These are phyloP conservation scores for Tetraselmis striata DNA, from an alignment of 139 green algal species.

Conservation along the genomic window DNA sequence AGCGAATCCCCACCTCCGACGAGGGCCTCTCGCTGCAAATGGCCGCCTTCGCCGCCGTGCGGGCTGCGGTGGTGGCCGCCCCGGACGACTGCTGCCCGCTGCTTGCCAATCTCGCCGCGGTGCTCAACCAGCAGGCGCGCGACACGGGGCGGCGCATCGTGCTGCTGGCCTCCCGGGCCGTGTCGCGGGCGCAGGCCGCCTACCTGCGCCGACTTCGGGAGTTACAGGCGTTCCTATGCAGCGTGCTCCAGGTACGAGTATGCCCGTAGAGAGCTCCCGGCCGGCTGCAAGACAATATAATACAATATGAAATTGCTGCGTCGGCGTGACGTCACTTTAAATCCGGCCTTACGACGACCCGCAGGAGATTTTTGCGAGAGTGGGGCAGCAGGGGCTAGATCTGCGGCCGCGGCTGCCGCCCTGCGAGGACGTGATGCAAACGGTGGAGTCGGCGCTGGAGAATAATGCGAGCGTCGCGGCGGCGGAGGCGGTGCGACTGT, in stretches of 20 bases:
- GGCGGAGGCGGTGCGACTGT: background rate
- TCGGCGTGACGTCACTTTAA: too few species aligned
- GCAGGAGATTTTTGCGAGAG: background rate
- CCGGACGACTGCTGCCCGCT: background rate
- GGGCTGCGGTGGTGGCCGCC: background rate
- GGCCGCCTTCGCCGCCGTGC: background rate
- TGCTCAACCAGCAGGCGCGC: background rate
- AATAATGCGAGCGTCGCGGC: background rate
- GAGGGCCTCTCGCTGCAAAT: background rate
- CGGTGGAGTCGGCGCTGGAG: background rate
- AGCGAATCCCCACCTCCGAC: background rate
- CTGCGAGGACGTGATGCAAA: background rate
- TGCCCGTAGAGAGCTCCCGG: too few species aligned
- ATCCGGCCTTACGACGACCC: too few species aligned
- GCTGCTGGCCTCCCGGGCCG: background rate
- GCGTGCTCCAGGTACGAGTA: background rate
- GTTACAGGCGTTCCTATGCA: background rate
- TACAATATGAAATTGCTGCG: too few species aligned
- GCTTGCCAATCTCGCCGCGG: background rate
- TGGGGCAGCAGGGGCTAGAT: background rate
- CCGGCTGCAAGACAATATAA: background rate
- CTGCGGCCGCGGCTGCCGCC: background rate
- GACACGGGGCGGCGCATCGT: background rate
- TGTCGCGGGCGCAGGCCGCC: background rate
- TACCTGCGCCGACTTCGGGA: background rate